These are phyloP conservation scores for Zygoascus ofunaensis DNA, from an alignment of 805 yeast species.

Conservation along the genomic window DNA sequence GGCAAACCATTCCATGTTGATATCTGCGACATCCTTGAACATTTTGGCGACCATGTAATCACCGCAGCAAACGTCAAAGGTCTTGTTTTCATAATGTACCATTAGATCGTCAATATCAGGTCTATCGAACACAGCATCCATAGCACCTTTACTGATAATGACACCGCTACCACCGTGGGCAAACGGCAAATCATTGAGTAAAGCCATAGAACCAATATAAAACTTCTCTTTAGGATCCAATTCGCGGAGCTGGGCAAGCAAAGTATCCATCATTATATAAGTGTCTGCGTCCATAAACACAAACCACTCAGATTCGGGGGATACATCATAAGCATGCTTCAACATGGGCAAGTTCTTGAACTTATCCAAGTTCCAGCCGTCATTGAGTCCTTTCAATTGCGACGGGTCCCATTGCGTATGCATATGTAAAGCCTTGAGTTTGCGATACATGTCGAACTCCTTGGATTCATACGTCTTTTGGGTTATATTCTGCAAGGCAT, in stretches of 20 bases:
- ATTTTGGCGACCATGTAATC: conserved; percentile 27
- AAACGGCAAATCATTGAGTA: conserved; percentile 19
- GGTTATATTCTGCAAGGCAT: conserved; percentile 22
- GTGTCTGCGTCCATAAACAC: conserved; percentile 31
- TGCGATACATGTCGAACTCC: conserved; percentile 22
- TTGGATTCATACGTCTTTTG: conserved; percentile 12
- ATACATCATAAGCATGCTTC: conserved; percentile 26
- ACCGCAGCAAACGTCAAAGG: conserved; percentile 27
- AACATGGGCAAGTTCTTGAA: conserved; percentile 33
- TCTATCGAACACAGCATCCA: conserved; percentile 18
- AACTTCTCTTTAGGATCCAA: conserved; percentile 23
- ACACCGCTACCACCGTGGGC: conserved; percentile 36
- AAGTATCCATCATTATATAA: conserved; percentile 24
- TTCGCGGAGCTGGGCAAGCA: conserved; percentile 20
- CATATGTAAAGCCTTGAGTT: conserved; percentile 18
- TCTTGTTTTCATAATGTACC: conserved; percentile 13
- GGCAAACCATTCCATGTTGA: conserved; percentile 8
- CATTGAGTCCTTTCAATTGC: conserved; percentile 7
- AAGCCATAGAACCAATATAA: conserved; percentile 29
- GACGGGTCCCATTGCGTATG: conserved; percentile 15
- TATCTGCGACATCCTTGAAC: conserved; percentile 15
- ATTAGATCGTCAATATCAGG: conserved; percentile 19
- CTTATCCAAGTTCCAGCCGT: conserved; percentile 30
- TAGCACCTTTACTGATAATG: conserved; percentile 26
- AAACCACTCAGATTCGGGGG: conserved; percentile 28